These are phyloP conservation scores for Infundibulicybe gibba DNA, from an alignment of 768 basidiomycete species.

Conservation along the genomic window DNA sequence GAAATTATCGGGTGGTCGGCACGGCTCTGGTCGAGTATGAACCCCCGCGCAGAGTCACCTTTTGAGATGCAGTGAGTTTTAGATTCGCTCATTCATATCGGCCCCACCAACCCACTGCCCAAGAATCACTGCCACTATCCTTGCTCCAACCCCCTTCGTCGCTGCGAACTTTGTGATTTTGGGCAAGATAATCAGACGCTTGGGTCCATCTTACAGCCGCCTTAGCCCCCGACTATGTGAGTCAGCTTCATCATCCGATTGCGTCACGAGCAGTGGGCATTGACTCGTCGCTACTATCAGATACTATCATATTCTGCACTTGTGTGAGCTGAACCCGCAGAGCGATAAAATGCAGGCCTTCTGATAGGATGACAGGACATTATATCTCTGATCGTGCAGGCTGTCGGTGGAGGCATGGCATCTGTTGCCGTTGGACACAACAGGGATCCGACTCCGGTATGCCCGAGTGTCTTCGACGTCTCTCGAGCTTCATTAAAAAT, in stretches of 20 bases:
- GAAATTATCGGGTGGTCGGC: conserved; percentile 19
- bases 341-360: not conserved
- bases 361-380: conserved; percentile 35
- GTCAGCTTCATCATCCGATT: conserved; percentile 9
- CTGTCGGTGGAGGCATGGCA: conserved; percentile 57
- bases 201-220: conserved; percentile 46
- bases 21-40: conserved; percentile 15
- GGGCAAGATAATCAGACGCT: conserved; percentile 37
- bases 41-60: conserved; percentile 5
- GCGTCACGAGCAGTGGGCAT: not conserved
- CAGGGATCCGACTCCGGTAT: conserved; percentile 11
- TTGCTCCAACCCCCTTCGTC: conserved; percentile 53
- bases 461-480: not conserved
- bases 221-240: conserved; percentile 38
- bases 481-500: not conserved
- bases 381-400: conserved; percentile 61
- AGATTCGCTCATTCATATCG: not conserved
- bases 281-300: conserved; percentile 16
- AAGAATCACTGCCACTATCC: conserved; percentile 50
- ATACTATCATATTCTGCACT: conserved; percentile 38
- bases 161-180: conserved; percentile 62
- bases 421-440: conserved; percentile 24
- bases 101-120: not conserved
- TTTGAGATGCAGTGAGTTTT: conserved; percentile 17
- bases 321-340: conserved; percentile 19